Percentiles rank a stretch among this genome's conserved stretches.
phyloP scores from a whole-genome alignment of 1,139 yeast species.

The Taiozyma sp. region DNA sequence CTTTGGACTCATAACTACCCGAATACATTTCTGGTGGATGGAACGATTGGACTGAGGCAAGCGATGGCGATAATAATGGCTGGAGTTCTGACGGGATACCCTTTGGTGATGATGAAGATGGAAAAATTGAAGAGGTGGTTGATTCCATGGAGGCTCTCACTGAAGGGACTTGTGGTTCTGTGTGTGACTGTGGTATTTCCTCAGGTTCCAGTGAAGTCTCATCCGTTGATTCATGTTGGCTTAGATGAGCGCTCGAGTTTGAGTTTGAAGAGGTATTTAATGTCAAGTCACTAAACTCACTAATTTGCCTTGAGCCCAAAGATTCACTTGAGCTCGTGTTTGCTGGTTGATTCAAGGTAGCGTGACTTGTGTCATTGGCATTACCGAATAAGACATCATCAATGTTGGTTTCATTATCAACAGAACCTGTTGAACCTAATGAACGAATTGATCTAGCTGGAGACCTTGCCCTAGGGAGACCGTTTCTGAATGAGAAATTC shows the following conservation, averaged over 20 bases:
- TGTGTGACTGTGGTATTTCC: not conserved
- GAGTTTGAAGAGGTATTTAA: not conserved
- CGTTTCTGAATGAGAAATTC: conserved; percentile 4
- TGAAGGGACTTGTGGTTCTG: not conserved
- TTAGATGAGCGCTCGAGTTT: not conserved
- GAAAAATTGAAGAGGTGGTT: not conserved
- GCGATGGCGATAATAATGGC: not conserved
- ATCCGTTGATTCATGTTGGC: not conserved
- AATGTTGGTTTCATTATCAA: conserved; percentile 1
- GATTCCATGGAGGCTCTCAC: not conserved
- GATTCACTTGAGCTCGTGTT: not conserved
- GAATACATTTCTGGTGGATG: not conserved
- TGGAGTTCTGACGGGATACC: not conserved
- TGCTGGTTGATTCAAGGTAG: not conserved
- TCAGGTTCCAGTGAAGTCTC: not conserved
- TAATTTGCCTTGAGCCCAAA: not conserved
- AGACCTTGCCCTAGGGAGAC: conserved; percentile 7
- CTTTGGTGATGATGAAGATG: not conserved
- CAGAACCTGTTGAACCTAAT: not conserved
- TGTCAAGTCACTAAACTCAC: not conserved
- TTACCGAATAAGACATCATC: conserved; percentile 1
- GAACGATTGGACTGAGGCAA: not conserved
- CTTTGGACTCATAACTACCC: not conserved
- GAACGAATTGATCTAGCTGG: not conserved
- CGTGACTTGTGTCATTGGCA: not conserved